Evolutionary conservation across 345 rosid species (phyloP), one percentile per base, ranked within the genome.

Genomic region (Hypericum androsaemum): DNA sequence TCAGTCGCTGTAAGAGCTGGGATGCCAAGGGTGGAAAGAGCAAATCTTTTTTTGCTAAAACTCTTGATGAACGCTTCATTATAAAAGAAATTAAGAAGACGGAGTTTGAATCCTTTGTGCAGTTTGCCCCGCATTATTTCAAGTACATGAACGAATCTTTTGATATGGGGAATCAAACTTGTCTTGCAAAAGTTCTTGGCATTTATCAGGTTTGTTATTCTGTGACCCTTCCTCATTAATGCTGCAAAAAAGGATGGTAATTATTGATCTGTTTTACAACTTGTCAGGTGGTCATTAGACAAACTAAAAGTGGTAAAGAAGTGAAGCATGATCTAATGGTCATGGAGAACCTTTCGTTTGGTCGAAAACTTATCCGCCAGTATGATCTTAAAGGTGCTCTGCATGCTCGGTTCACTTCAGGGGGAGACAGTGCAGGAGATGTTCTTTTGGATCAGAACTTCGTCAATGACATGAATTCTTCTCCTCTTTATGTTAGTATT

Each of bases 1-100:
- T 92, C 39, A 75, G 90, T 70, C 94, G 95, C 10, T 92, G 98
- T 68, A 77, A 65, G 61, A 79, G 71, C 17, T 88, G 97, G 98
- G 90, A 86, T 78, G 98, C 98, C 12, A 81, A 92, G 55, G 97
- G 98, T 58, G 98, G 98, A 47, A 92, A 92, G 76, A 92, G 97
- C 77, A 88, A 81, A 63, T 78, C 85, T 2, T 57, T 85, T 41
- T 92, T 92, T 5, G 88, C 95, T 9, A 92, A 92, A 72, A 92
- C 97, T 43, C 65, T 83, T 45, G 98, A 92, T 66, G 79, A 77
- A 61, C 69, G 97, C 72, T 79, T 85, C 66, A 92, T 92, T 44
- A 78, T 92, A 32, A 92, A 92, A 81, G 97, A 92, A 72, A 86
- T 92, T 56, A 83, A 83, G 78, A 92, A 78, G 79, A 77, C 97